These are phyloP conservation scores for Parastagonospora avenae DNA, from an alignment of 2,329 filamentous ascomycete genomes.

Conservation along the genomic window DNA sequence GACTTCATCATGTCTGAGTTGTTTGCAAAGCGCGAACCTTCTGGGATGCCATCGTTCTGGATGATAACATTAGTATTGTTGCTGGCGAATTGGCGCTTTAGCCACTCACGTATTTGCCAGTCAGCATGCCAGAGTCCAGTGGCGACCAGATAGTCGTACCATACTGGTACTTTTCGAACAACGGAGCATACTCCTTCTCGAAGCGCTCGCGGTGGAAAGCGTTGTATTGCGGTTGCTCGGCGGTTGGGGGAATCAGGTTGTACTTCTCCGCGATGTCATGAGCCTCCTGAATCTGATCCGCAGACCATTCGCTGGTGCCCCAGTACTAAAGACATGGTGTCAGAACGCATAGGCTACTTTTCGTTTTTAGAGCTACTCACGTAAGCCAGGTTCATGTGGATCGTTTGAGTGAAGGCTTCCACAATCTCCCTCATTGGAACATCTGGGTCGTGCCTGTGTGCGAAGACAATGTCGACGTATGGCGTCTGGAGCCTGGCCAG, in stretches of 20 bases:
- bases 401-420: conserved; percentile 57
- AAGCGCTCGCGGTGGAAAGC: conserved; percentile 66
- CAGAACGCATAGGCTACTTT: no score
- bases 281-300: conserved; percentile 64
- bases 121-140: conserved; percentile 62
- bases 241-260: conserved; percentile 63
- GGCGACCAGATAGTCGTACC: conserved; percentile 62
- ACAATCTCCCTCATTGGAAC: conserved; percentile 69
- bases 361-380: no score
- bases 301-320: conserved; percentile 65
- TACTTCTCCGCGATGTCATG: conserved; percentile 65
- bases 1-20: conserved; percentile 64
- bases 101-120: conserved; percentile 60
- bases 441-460: conserved; percentile 63
- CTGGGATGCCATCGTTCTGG: not conserved
- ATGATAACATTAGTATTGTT: no score
- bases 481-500: conserved; percentile 64
- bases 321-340: conserved; percentile 20
- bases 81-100: no score
- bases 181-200: conserved; percentile 64
- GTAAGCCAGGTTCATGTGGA: conserved; percentile 63
- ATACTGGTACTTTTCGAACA: conserved; percentile 63
- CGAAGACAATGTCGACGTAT: conserved; percentile 71
- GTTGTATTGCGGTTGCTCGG: conserved; percentile 65
- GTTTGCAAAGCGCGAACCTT: conserved; percentile 57